Evolutionary conservation across 179 eudicot genomes (phyloP), one percentile per base, ranked within the genome.

Genomic region (Nepenthes alata): DNA sequence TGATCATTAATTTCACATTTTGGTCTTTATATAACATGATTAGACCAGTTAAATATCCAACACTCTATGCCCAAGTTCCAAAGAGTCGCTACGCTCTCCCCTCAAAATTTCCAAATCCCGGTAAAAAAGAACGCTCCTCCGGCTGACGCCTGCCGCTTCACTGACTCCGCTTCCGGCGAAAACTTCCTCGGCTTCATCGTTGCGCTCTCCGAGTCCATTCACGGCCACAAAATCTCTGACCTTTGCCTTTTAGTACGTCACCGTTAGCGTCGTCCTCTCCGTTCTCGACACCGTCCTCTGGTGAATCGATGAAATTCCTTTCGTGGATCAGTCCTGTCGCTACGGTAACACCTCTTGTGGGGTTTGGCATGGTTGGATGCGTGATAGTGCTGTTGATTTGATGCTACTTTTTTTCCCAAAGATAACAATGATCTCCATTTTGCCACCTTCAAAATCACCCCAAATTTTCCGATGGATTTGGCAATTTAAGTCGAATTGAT

Each of bases 391-490:
- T 0, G 75, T 80, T 2, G 5, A 55, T 0, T 74, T 86, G 15
- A 81, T 86, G 85, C 61, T 61, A 8, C 59, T 9, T 39, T 78
- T 25, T 60, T 83, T 2, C 75, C 76, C 0, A 14, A 60, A 25
- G 35, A 58, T 10, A 14, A 58, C 35, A 67, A 74, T 0, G 77
- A 74, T 1, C 67, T 88, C 9, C 47, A 11, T 14, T 70, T 57
- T 12, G 74, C 90, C 2, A 8, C 63, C 0, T 56, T 82, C 6
- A 96, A 91, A 68, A 66, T 91, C 12, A 73, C 76, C 2, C 81
- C 98, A 2, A 86, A 88, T 49, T 91, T 89, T 57, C 73, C 3
- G 98, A 91, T 67, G 83, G 95, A 63, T 88, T 91, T 55, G 98
- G 98, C 41, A 91, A 86, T 56, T 62, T 77, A 2, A 71, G 72